Evolutionary conservation across 2,329 filamentous ascomycete species (phyloP).

Genomic region (Corynespora cassiicola): DNA sequence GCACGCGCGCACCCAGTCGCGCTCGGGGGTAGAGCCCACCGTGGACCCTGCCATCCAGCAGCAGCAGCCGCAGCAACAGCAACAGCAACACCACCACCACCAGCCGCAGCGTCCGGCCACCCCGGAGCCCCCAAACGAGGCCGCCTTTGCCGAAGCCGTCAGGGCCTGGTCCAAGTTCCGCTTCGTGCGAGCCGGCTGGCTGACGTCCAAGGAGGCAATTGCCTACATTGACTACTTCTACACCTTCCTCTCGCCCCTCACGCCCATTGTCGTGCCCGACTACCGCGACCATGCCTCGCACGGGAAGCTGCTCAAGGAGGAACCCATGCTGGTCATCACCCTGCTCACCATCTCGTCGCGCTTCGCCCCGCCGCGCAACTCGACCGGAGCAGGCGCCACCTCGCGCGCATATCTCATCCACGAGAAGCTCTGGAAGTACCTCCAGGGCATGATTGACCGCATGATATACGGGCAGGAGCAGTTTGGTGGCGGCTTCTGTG

Average conservation of each 20-base stretch:
- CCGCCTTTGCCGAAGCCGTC: conserved; percentile 67
- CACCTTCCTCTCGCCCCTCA: conserved; percentile 86
- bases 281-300: conserved; percentile 85
- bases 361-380: conserved; percentile 79
- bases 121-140: conserved; percentile 41
- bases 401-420: conserved; percentile 92
- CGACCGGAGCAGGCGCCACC: conserved; percentile 68
- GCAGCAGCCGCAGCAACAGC: no score
- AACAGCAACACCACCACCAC: no score
- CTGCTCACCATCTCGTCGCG: conserved; percentile 90
- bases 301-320: conserved; percentile 79
- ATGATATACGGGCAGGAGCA: conserved; percentile 96
- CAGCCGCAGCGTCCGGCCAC: conserved; percentile 21
- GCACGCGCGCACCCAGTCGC: conserved; percentile 31
- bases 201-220: conserved; percentile 91
- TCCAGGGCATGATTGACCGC: conserved; percentile 93
- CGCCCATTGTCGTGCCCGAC: conserved; percentile 90
- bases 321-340: conserved; percentile 91
- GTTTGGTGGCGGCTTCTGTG: conserved; percentile 86
- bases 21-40: conserved; percentile 27
- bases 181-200: conserved; percentile 97
- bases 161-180: conserved; percentile 90
- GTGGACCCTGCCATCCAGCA: conserved; percentile 41
- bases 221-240: conserved; percentile 97
- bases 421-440: conserved; percentile 92